Base-by-base conservation (phyloP, 2,329 filamentous ascomycete species). In the Didymella sp. region DNA sequence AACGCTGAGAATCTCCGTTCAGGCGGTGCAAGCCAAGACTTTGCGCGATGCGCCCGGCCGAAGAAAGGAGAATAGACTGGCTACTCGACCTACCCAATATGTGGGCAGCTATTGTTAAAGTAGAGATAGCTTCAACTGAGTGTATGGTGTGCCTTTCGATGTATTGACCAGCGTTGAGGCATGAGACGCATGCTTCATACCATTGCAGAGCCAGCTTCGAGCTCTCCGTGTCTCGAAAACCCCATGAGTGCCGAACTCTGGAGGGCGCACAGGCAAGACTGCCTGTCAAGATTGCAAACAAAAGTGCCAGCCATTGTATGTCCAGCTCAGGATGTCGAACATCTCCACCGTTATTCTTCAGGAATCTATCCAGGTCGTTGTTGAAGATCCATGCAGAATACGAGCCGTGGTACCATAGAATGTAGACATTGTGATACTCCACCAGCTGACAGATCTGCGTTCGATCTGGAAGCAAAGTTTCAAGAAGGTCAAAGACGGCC, bases 21-120 rank as follows among this genome's bases (percentile, higher is more conserved):
- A 81, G 68, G 22, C 75, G 70, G 48, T 82, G 79, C 3, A 83
- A 68, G 0, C 79, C 80, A 0, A 82, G 70, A 7, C 75, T 75
- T 56, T 82, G 80, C 3, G 78, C 80, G 27, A 83, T 80, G 8
- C 79, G 75, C 5, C 78, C 70, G 4, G 77, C 80, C 0, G 79
- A 74, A 1, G 78, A 79, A 4, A 82, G 71, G 6, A 80, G 71
- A 3, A 81, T 75, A 1, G 75, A 79, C 45, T 81, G 79, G 17
- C 74, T 77, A 57, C 77, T 80, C 5, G 78, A 80, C 22, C 74
- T 75, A 1, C 80, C 80, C 1, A 82, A 68, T n/a, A 78, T 67
- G 55, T 82, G 80, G 2, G 79, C 80, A 6, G 77, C 74, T 19
- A 81, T 78, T 5, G 79, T 81, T 22, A 79, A 65, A 1, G 76